Evolutionary conservation across 1,284 basidiomycete species (phyloP), one percentile per base, ranked within the genome.

Genomic region (Trichosporon coremiiforme): DNA sequence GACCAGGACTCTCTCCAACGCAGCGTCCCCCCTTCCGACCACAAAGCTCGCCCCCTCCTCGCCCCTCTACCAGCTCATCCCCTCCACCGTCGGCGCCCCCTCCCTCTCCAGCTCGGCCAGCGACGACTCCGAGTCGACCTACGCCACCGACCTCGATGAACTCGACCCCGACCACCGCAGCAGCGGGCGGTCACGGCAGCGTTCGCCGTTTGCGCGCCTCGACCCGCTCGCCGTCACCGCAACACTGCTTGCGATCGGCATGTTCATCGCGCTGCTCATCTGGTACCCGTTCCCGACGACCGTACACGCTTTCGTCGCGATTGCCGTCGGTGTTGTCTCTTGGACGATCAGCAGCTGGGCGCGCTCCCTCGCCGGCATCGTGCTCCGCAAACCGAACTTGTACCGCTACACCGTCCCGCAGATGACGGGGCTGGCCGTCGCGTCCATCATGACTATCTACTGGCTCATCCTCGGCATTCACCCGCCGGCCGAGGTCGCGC

Each of bases 211-310:
- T n/a, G 57, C 57, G 57, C 71, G 67, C 17, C 70, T 68, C 22
- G 72, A 71, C 67, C 68, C 68, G 13, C 35, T 64, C 6, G 17
- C 68, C 63, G 31, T 74, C 53, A 45, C 67, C 5, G 31, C 57
- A 47, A 25, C 64, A 41, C 50, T 68, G 22, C 33, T 74, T 29
- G 53, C 67, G 25, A 17, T 70, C 31, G 63, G 50, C 33, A 57
- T 36, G 17, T 25, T 62, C 22, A 20, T 64, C 20, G 67, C 65
- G 22, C 60, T 78, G 25, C 71, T 75, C 69, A 36, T 75, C 69
- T 64, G 71, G 31, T 80, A 75, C 68, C 77, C 77, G 25, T 78
- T 78, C 71, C 77, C 77, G 12, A 79, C 77, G 12, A 79, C 79
- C 1, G 71, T 80, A 29, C 79, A 75, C n/a, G 67, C 75, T n/a